These are phyloP conservation scores for Henckelia pumila DNA, from an alignment of 257 asterid genomes.

Conservation along the genomic window DNA sequence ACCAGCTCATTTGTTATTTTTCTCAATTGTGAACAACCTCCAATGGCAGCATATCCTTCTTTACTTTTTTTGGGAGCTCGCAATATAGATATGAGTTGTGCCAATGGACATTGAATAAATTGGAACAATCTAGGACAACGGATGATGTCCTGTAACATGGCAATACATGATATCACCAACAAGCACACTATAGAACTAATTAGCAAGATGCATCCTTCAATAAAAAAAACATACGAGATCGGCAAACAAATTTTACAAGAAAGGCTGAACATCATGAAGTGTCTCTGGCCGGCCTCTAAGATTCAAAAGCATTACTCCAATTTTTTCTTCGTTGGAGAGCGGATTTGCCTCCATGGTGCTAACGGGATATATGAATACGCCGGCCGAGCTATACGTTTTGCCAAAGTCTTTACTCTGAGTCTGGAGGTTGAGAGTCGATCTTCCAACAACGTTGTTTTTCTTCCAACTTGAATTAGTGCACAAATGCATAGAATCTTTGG, in stretches of 20 bases:
- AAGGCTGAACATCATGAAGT: constrained; percentile 90
- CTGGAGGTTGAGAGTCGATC: constrained; percentile 34
- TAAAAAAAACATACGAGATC: constrained; percentile 67
- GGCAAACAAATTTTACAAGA: constrained; percentile 83
- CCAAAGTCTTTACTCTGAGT: neutral
- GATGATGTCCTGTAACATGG: constrained; percentile 67
- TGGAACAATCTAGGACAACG: constrained; percentile 89
- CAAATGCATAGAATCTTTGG: neutral
- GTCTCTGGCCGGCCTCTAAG: constrained; percentile 31
- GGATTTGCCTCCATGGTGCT: constrained; percentile 22
- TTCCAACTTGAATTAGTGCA: constrained; percentile 1
- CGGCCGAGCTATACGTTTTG: constrained; percentile 43
- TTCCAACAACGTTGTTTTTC: constrained; percentile 25
- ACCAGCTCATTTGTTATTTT: constrained; percentile 93
- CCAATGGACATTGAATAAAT: constrained; percentile 89
- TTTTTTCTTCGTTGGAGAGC: constrained; percentile 39
- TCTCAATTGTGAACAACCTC: constrained; percentile 97
- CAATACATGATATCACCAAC: constrained; percentile 17
- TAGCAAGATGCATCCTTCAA: neutral
- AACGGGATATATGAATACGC: constrained; percentile 41
- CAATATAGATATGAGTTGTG: constrained; percentile 72
- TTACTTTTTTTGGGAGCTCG: constrained; percentile 96
- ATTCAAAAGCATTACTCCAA: neutral
- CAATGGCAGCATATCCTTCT: constrained; percentile 96
- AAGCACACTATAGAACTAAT: constrained; percentile 8